Percentiles rank a stretch among this genome's conserved stretches.
Evolutionary conservation across 139 green algal genomes (phyloP).

Genomic region (Spirogloea muscicola): DNA sequence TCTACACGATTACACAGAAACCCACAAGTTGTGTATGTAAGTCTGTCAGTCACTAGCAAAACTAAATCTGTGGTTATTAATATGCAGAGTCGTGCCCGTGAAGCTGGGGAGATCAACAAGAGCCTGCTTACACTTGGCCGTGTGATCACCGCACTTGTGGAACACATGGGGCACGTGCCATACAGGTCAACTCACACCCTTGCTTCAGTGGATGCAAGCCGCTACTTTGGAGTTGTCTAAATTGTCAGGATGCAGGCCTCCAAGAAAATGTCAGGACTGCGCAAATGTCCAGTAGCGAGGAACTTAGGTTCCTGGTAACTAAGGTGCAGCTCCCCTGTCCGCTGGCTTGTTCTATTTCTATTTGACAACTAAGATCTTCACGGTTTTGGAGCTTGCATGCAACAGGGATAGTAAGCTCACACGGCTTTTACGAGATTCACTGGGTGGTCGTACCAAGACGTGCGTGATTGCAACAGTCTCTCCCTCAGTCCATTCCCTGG

Average conservation of each 20-base stretch:
- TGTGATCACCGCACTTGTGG: conserved; percentile 94
- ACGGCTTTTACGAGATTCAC: conserved; percentile 87
- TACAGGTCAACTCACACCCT: conserved; percentile 38
- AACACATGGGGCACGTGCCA: conserved; percentile 61
- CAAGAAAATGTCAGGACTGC: too few species aligned
- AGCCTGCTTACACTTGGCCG: conserved; percentile 88
- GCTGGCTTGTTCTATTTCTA: too few species aligned
- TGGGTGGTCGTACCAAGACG: conserved; percentile 82
- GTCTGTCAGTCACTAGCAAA: not conserved
- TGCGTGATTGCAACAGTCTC: conserved; percentile 98
- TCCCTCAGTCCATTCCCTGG: conserved; percentile 77
- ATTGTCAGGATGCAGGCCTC: too few species aligned
- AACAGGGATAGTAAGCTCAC: conserved; percentile 94
- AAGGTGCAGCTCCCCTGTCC: too few species aligned
- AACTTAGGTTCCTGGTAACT: too few species aligned
- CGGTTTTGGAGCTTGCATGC: too few species aligned
- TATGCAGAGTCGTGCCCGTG: conserved; percentile 65
- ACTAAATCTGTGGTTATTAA: not conserved
- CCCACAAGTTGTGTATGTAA: too few species aligned
- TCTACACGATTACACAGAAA: too few species aligned
- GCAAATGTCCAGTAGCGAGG: too few species aligned
- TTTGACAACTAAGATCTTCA: too few species aligned
- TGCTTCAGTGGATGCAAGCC: not conserved
- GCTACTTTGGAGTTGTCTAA: too few species aligned
- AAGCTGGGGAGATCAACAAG: conserved; percentile 97